Evolutionary conservation across 2,329 filamentous ascomycete genomes (phyloP).

Genomic region (Aspergillus piperis): DNA sequence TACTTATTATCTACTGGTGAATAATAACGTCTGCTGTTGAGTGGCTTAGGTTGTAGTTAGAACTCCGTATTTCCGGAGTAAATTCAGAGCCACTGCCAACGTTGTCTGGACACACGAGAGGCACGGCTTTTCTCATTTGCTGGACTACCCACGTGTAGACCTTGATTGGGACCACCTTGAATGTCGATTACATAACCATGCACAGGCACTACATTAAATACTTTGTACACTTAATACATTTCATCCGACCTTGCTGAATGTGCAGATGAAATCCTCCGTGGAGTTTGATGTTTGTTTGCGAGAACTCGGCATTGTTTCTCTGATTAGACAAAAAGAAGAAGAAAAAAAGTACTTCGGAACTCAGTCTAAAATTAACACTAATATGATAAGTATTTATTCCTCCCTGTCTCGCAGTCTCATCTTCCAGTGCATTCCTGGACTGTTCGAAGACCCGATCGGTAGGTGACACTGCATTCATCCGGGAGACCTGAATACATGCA

Average conservation of each 20-base stretch:
- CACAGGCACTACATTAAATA: too few species aligned
- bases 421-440: background rate
- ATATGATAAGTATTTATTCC: too few species aligned
- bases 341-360: too few species aligned
- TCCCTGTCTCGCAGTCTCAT: background rate
- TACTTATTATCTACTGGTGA: too few species aligned
- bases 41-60: background rate
- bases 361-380: too few species aligned
- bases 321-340: background rate
- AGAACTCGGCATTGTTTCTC: background rate
- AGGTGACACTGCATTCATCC: background rate
- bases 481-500: background rate
- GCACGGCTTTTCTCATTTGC: background rate
- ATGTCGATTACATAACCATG: too few species aligned
- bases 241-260: too few species aligned
- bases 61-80: background rate
- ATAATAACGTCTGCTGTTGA: background rate
- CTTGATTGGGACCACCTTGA: background rate
- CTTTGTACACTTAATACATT: too few species aligned
- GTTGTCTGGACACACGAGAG: background rate
- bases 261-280: too few species aligned
- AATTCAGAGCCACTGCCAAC: background rate
- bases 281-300: background rate
- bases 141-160: background rate
- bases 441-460: background rate